A percentile compares a stretch with the other conserved stretches of the same genome.
These are phyloP conservation scores for Yamadazyma trypodendri DNA, from an alignment of 1,139 yeast species.

Conservation along the genomic window DNA sequence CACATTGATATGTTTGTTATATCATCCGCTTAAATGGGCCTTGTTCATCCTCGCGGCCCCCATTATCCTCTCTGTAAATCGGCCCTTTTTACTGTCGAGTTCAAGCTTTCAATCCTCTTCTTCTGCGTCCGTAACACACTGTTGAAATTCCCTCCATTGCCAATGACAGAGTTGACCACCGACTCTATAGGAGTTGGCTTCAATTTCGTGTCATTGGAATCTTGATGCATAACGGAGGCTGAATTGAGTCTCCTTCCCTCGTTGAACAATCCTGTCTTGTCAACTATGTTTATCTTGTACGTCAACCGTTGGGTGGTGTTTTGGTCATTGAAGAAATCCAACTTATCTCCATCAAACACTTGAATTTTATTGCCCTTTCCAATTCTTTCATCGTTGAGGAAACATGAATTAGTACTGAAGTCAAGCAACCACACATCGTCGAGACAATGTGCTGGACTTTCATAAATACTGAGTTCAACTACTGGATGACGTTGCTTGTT, in stretches of 20 bases:
- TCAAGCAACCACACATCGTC: constrained; percentile 85
- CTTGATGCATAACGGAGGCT: constrained; percentile 23
- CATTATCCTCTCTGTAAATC: constrained; percentile 18
- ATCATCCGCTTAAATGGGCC: too few species aligned
- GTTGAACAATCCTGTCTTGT: constrained; percentile 58
- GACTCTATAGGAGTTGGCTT: constrained; percentile 27
- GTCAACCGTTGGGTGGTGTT: constrained; percentile 50
- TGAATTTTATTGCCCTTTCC: constrained; percentile 64
- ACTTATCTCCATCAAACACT: constrained; percentile 60
- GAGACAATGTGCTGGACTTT: constrained; percentile 64
- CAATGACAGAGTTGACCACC: constrained; percentile 14
- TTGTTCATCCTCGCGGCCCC: not conserved
- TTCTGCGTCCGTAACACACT: constrained; percentile 28
- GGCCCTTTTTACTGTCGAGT: constrained; percentile 26
- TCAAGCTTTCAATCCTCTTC: constrained; percentile 18
- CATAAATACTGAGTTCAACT: constrained; percentile 49
- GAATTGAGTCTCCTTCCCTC: constrained; percentile 25
- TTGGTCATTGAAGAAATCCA: constrained; percentile 65
- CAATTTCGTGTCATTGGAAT: constrained; percentile 27
- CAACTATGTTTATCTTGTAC: constrained; percentile 50
- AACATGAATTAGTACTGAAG: constrained; percentile 77
- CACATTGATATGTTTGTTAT: too few species aligned
- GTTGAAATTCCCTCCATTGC: constrained; percentile 29
- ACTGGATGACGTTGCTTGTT: constrained; percentile 60
- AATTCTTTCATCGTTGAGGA: constrained; percentile 56